These are phyloP conservation scores for Suillus plorans DNA, from an alignment of 768 basidiomycete genomes.

Conservation along the genomic window DNA sequence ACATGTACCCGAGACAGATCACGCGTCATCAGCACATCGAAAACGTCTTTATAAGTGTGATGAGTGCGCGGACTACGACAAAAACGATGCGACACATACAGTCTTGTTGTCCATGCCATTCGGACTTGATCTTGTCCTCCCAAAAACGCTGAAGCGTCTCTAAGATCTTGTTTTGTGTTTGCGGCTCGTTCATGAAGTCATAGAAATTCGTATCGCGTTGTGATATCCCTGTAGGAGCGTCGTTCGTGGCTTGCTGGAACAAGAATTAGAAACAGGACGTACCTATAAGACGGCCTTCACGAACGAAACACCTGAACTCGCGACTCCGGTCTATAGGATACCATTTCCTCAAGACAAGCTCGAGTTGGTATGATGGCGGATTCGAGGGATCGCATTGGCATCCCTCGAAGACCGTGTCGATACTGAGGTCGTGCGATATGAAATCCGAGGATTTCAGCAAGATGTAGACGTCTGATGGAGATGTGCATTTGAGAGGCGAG, in stretches of 20 bases:
- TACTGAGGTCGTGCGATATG: conserved; percentile 71
- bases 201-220: conserved; percentile 92
- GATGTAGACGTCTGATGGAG: conserved; percentile 88
- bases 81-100: conserved; percentile 50
- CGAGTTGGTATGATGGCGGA: conserved; percentile 53
- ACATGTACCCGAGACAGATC: conserved; percentile 76
- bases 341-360: conserved; percentile 91
- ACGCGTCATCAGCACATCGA: conserved; percentile 87
- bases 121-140: conserved; percentile 59
- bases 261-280: conserved; percentile 22
- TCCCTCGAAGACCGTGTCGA: conserved; percentile 63
- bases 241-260: neutral
- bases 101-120: conserved; percentile 55
- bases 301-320: conserved; percentile 90
- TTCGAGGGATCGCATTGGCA: conserved; percentile 35
- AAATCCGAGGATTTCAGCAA: conserved; percentile 93
- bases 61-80: neutral
- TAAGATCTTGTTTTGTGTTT: conserved; percentile 52
- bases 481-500: conserved; percentile 82
- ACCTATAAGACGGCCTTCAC: conserved; percentile 74
- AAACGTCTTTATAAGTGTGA: conserved; percentile 52
- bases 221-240: conserved; percentile 57
- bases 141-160: conserved; percentile 60
- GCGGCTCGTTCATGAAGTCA: conserved; percentile 72
- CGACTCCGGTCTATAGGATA: conserved; percentile 80